A percentile compares a stretch with the other conserved stretches of the same genome.
These are phyloP conservation scores for Andrographis paniculata DNA, from an alignment of 305 asterid species.

Conservation along the genomic window DNA sequence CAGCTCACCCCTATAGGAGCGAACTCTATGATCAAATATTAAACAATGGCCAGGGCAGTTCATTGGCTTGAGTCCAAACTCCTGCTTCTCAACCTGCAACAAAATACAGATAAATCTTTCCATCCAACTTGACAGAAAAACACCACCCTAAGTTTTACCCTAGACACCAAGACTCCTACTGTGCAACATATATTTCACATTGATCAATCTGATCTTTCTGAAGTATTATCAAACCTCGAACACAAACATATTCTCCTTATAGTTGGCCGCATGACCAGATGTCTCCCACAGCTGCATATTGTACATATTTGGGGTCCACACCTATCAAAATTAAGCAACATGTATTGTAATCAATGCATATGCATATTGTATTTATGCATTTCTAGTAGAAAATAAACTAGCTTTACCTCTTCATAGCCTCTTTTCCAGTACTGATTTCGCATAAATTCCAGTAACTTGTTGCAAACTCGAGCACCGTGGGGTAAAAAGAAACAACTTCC, in stretches of 20 bases:
- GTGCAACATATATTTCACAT: background rate
- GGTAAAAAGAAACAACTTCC: conserved; percentile 93
- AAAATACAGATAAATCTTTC: conserved; percentile 15
- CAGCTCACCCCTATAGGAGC: conserved; percentile 85
- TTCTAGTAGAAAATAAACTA: conserved; percentile 12
- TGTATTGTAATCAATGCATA: conserved; percentile 6
- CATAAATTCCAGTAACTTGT: conserved; percentile 77
- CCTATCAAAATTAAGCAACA: conserved; percentile 42
- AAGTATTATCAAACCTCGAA: conserved; percentile 54
- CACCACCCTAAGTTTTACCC: conserved; percentile 7
- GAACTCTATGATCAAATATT: conserved; percentile 91
- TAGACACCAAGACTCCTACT: background rate
- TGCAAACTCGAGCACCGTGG: conserved; percentile 74
- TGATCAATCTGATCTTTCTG: background rate
- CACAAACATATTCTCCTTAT: conserved; percentile 96
- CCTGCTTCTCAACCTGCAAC: conserved; percentile 87
- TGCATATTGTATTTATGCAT: conserved; percentile 2
- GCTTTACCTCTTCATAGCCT: conserved; percentile 55
- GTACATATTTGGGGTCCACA: conserved; percentile 88
- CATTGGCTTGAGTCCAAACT: conserved; percentile 98
- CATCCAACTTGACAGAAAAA: conserved; percentile 12
- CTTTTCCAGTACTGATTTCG: conserved; percentile 61
- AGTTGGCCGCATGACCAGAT: conserved; percentile 98
- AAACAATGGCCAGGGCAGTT: conserved; percentile 99
- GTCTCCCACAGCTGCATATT: conserved; percentile 99